Evolutionary conservation across 2,329 filamentous ascomycete species (phyloP), one percentile per base, ranked within the genome.

Genomic region (Colletotrichum musicola): DNA sequence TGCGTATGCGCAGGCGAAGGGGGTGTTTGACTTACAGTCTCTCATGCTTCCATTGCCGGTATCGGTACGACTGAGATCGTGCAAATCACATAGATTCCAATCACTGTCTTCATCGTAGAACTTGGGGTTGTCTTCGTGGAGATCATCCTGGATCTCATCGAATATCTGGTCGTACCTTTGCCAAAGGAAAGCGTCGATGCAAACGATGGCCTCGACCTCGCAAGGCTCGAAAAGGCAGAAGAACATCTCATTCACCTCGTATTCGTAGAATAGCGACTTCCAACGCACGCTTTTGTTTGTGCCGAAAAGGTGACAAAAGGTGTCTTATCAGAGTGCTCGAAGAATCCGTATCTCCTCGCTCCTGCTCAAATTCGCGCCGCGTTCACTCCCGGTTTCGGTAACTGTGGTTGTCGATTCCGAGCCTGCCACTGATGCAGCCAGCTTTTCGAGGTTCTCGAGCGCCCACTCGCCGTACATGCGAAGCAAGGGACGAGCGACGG

Each of bases 291-390:
- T 69, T 30, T 62, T 18, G 50, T 71, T 69, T 13, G 38, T 61
- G 30, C 49, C 59, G 18, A 62, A 62, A 10, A 62, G 35, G 5
- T 72, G 70, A 25, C 69, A 35, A 61, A 60, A 74, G 1, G 68
- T 70, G 3, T 74, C 66, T 27, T 71, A 68, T 14, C 71, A 75
- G n/a, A 75, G 40, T 6, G 73, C 74, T 13, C 62, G 67, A 35
- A 71, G 71, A 47, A 73, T 47, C 4, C 72, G 72, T 49, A 71
- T 66, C 47, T 71, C 55, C 38, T 75, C 73, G 38, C 65, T 62
- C 27, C 30, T 25, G 35, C 47, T 54, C 6, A 62, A 30, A n/a
- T 6, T 16, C 9, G 14, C 14, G 20, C 18, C 12, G 9, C 16
- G 20, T 4, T 30, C 10, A 4, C 10, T 13, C 9, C 18, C 14